Evolutionary conservation across 176 grass and related monocot species (phyloP).

Genomic region (Cenchrus americanus): DNA sequence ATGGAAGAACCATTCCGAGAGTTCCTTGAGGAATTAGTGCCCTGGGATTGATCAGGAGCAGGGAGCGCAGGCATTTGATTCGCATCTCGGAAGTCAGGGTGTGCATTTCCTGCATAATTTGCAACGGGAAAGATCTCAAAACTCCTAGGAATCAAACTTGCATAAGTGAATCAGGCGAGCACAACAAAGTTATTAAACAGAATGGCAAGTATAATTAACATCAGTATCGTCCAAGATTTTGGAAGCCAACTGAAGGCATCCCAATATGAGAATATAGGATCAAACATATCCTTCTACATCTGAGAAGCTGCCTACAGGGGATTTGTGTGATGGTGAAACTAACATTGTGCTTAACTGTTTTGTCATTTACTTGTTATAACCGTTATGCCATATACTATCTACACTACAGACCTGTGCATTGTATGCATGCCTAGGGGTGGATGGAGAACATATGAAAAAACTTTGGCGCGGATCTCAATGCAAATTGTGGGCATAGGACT

Average conservation of each 20-base stretch:
- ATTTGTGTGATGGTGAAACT: neutral
- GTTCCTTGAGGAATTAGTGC: conserved; percentile 29
- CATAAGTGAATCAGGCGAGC: neutral
- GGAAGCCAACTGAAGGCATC: neutral
- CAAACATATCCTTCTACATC: neutral
- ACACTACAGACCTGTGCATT: neutral
- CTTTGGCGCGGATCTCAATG: neutral
- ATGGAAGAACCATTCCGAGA: conserved; percentile 1
- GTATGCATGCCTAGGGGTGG: neutral
- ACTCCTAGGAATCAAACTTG: conserved; percentile 26
- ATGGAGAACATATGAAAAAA: neutral
- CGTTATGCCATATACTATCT: neutral
- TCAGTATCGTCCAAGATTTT: neutral
- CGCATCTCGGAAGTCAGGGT: neutral
- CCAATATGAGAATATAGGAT: neutral
- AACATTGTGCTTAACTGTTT: neutral
- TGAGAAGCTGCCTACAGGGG: neutral
- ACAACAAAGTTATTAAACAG: neutral
- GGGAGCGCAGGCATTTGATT: conserved; percentile 46
- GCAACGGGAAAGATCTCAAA: neutral
- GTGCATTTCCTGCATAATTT: conserved; percentile 34
- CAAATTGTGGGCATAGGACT: neutral
- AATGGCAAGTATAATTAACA: neutral
- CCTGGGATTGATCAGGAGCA: conserved; percentile 31
- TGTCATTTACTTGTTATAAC: neutral